Conservation (phyloP, 73 alveolate species). For the Urostyla sp. region DNA sequence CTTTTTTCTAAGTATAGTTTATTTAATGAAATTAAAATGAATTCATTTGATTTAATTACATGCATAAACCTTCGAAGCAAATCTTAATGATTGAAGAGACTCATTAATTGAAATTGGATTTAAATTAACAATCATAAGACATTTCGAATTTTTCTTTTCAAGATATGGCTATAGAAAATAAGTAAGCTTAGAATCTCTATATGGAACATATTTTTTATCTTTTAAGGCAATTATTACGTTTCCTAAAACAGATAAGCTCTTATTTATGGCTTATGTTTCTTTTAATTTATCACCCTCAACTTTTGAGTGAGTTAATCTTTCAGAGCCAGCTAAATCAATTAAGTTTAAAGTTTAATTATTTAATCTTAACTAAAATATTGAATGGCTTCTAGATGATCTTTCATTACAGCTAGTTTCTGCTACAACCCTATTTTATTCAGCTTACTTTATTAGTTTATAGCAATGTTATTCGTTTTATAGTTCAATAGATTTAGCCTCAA, state of each 20-base stretch:
- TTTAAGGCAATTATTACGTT: conserved; percentile 85
- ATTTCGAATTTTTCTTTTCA: conserved; percentile 75
- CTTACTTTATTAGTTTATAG: conserved; percentile 42
- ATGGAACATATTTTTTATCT: conserved; percentile 83
- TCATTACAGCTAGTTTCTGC: conserved; percentile 84
- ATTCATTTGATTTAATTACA: too few species aligned
- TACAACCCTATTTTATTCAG: conserved; percentile 66
- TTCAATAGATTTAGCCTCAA: conserved; percentile 26
- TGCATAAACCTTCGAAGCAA: conserved; percentile 76
- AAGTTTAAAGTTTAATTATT: conserved; percentile 79
- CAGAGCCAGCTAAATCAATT: conserved; percentile 92
- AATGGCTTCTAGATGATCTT: conserved; percentile 84
- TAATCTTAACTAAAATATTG: conserved; percentile 75
- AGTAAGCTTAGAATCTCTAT: conserved; percentile 82
- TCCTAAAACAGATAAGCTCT: conserved; percentile 82
- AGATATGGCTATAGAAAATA: conserved; percentile 73
- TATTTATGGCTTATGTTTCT: conserved; percentile 87
- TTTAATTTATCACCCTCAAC: conserved; percentile 78
- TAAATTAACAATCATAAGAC: conserved; percentile 87
- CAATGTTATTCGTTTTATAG: conserved; percentile 17
- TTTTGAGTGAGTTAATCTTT: conserved; percentile 78
- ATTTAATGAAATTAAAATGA: too few species aligned
- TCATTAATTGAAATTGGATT: conserved; percentile 75
- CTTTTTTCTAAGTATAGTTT: too few species aligned
- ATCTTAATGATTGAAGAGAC: conserved; percentile 68